Percentiles rank a stretch among this genome's conserved stretches.
phyloP scores from a whole-genome alignment of 129 eudicot species.

The Saposhnikovia divaricata region DNA sequence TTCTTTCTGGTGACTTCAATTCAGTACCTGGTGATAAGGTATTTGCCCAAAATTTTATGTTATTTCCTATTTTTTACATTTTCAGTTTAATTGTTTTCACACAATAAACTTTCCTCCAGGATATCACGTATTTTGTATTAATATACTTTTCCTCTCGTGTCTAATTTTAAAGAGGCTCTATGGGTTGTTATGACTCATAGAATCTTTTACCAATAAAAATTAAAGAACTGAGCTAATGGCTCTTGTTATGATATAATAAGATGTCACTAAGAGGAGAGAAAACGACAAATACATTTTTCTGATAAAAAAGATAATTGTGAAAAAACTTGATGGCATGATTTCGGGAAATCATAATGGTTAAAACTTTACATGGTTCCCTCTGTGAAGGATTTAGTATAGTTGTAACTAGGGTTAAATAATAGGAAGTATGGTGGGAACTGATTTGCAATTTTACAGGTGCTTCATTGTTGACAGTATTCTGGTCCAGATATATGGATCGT shows the following conservation, averaged over 20 bases:
- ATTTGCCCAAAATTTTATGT: background rate
- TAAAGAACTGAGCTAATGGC: background rate
- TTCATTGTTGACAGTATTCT: background rate
- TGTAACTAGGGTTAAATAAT: background rate
- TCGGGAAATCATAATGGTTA: background rate
- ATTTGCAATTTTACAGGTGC: background rate
- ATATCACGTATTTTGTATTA: background rate
- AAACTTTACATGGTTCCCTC: background rate
- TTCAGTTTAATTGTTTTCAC: background rate
- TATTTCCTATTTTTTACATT: background rate
- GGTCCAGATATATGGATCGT: background rate
- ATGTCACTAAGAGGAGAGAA: background rate
- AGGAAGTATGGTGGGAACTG: background rate
- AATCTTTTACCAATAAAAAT: background rate
- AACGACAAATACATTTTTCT: background rate
- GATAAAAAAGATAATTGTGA: background rate
- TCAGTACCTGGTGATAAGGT: constrained; percentile 94
- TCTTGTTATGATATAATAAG: background rate
- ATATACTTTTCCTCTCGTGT: background rate
- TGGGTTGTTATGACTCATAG: background rate
- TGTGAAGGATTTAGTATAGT: background rate
- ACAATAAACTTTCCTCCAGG: background rate
- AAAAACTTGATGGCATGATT: background rate
- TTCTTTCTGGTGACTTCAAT: constrained; percentile 91
- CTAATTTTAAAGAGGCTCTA: background rate